Percentiles rank a stretch among this genome's conserved stretches.
These are phyloP conservation scores for Sanguinoderma infundibulare DNA, from an alignment of 1,284 basidiomycete species.

Conservation along the genomic window DNA sequence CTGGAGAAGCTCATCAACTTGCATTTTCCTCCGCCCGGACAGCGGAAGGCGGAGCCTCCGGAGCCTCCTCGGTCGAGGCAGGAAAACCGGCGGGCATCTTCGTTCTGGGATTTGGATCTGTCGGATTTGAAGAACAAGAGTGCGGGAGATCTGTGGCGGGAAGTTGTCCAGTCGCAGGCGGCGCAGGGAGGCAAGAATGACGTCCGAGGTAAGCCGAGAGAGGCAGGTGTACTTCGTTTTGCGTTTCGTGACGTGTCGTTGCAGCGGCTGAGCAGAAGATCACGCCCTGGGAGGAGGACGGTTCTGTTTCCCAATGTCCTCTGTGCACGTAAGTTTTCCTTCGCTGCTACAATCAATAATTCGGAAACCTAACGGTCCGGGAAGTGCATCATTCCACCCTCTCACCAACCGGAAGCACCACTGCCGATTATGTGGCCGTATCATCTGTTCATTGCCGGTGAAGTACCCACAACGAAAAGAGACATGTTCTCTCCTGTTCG, in stretches of 20 bases:
- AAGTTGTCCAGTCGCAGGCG: constrained; percentile 50
- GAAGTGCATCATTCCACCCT: constrained; percentile 79
- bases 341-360: neutral
- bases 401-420: constrained; percentile 96
- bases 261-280: constrained; percentile 88
- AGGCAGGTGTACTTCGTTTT: neutral
- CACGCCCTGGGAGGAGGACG: constrained; percentile 94
- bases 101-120: constrained; percentile 69
- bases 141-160: constrained; percentile 65
- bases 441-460: constrained; percentile 90
- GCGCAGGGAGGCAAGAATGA: constrained; percentile 51
- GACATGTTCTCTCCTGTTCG: constrained; percentile 79
- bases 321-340: constrained; percentile 75
- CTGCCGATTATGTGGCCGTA: constrained; percentile 91
- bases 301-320: constrained; percentile 76
- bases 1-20: constrained; percentile 86
- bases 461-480: constrained; percentile 72
- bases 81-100: constrained; percentile 54
- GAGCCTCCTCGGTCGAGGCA: constrained; percentile 26
- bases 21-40: constrained; percentile 67
- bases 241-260: constrained; percentile 10
- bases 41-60: constrained; percentile 30
- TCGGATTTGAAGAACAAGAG: constrained; percentile 59
- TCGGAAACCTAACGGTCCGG: constrained; percentile 31
- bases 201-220: constrained; percentile 54